Percentiles rank a stretch among this genome's conserved stretches.
Evolutionary conservation across 768 basidiomycete genomes (phyloP).

Genomic region (Rhodotorula graminis): DNA sequence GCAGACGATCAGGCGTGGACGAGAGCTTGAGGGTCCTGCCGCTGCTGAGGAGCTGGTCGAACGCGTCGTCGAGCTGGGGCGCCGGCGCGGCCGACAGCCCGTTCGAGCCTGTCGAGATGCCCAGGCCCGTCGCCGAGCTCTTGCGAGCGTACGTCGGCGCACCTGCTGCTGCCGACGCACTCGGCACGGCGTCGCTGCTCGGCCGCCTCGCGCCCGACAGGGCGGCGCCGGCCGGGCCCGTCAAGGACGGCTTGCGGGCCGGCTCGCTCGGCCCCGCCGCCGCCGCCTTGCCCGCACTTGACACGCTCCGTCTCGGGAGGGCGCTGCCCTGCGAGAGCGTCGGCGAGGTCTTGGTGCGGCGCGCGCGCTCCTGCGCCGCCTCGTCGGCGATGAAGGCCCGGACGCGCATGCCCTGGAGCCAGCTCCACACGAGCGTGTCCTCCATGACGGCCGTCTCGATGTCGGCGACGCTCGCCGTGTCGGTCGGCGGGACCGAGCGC

Average conservation of each 20-base stretch:
- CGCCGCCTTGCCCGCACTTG: not conserved
- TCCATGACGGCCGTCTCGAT: conserved; percentile 84
- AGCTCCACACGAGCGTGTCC: conserved; percentile 76
- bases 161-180: not conserved
- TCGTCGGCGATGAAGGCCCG: conserved; percentile 14
- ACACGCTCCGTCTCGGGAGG: not conserved
- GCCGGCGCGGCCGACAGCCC: conserved; percentile 45
- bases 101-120: not conserved
- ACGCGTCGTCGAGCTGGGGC: conserved; percentile 62
- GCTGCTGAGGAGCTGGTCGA: conserved; percentile 87
- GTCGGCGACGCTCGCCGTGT: conserved; percentile 57
- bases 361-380: conserved; percentile 2
- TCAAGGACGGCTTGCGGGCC: not conserved
- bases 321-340: not conserved
- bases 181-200: not conserved
- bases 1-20: conserved; percentile 85
- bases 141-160: not conserved
- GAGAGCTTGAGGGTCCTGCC: conserved; percentile 91
- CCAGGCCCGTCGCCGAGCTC: not conserved
- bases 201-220: conserved; percentile 2
- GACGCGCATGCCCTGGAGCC: conserved; percentile 69
- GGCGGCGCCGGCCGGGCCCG: not conserved
- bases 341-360: not conserved
- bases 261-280: not conserved
- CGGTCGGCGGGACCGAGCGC: conserved; percentile 69